Base-by-base conservation (phyloP, 306 rosid species). In the Rosa chinensis region DNA sequence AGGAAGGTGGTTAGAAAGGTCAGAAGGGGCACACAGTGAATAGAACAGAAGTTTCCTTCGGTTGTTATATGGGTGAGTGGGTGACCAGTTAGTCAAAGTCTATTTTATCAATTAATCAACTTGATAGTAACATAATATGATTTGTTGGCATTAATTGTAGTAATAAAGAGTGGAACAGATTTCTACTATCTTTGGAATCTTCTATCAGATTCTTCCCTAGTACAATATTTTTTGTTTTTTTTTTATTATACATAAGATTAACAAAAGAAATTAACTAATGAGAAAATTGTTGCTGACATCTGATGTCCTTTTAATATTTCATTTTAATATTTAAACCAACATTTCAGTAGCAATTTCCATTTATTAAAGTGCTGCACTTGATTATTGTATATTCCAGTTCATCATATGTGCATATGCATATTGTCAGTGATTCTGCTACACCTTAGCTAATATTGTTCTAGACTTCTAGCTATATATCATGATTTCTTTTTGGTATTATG, bases 31-130 rank as follows among this genome's bases (percentile, higher is more conserved):
- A 17, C 42, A 47, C 18, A 23, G 14, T 45, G 58, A 47, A 42
- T 23, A 43, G 37, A 45, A 21, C 40, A 20, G 56, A 70, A 70
- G 56, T 28, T 71, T 71, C 43, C 59, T 48, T 7, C 1, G 18
- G 58, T 48, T 71, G 13, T 71, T 71, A 56, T 71, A 56, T 56
- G 12, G 62, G n/a, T 20, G 35, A 25, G 21, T 70, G 74, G 37
- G 37, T 44, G 47, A 47, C 59, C 37, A 4, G 43, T 37, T 4
- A 9, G 43, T 25, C 11, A 25, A 25, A 21, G 43, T 47, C 75
- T 2, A 20, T 8, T 47, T 48, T 6, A 6, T n/a, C 16, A 43
- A 45, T 71, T 47, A 47, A 70, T 25, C 40, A 45, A 14, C 74
- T 56, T 56, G 12, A 20, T 10, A 53, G 25, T n/a, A 18, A 20